These are phyloP conservation scores for Diaporthe eres DNA, from an alignment of 2,329 filamentous ascomycete species.

Conservation along the genomic window DNA sequence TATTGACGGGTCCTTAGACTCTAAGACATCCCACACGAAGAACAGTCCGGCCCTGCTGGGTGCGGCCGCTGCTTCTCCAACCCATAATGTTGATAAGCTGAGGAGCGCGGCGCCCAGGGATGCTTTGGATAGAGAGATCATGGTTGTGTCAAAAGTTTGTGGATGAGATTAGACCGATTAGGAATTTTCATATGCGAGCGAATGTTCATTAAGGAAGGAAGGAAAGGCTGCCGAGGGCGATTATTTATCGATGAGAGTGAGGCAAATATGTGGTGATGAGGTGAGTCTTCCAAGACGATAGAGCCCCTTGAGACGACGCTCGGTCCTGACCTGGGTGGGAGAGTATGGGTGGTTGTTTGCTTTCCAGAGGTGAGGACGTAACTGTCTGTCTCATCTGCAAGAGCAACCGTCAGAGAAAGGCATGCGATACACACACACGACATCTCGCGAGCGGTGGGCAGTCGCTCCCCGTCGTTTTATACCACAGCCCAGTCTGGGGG, in stretches of 20 bases:
- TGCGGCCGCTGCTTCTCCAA: slow-evolving; percentile 28
- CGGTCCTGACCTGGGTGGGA: slow-evolving; percentile 18
- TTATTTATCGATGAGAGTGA: slow-evolving; percentile 8
- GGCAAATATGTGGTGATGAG: background rate
- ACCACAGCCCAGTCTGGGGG: slow-evolving; percentile 4
- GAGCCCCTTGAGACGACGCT: slow-evolving; percentile 17
- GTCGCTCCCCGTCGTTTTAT: slow-evolving; percentile 34
- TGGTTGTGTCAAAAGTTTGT: background rate
- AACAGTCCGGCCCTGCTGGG: slow-evolving; percentile 25
- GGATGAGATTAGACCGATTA: background rate
- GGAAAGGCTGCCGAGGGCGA: background rate
- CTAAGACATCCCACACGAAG: slow-evolving; percentile 16
- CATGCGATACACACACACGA: slow-evolving; percentile 18
- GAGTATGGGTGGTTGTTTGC: background rate
- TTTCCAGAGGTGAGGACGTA: slow-evolving; percentile 12
- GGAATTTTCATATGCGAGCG: background rate
- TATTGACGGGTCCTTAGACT: slow-evolving; percentile 34
- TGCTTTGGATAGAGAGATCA: slow-evolving; percentile 23
- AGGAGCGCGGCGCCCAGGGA: slow-evolving; percentile 12
- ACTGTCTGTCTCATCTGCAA: slow-evolving; percentile 31
- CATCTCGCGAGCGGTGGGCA: slow-evolving; percentile 13
- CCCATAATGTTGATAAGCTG: slow-evolving; percentile 28
- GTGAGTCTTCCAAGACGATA: background rate
- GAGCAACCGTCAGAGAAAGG: slow-evolving; percentile 10
- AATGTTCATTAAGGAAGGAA: background rate